Conservation (phyloP, 2,329 filamentous ascomycete species). For the Ascochyta pisi region DNA sequence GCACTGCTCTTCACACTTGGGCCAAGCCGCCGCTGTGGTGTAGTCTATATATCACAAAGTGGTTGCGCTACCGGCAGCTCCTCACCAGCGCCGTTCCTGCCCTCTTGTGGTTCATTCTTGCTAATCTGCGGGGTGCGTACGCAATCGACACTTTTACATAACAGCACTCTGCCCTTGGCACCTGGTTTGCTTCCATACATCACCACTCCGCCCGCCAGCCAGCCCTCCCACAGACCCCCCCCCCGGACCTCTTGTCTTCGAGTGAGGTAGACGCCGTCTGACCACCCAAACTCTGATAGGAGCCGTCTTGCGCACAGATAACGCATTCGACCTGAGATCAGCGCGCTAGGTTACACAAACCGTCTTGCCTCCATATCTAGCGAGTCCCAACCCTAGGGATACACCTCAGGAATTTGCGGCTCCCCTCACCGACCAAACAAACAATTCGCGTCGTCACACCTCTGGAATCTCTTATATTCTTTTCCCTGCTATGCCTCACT, state of each 20-base stretch:
- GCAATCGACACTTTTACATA: slow-evolving; percentile 16
- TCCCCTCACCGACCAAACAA: slow-evolving; percentile 34
- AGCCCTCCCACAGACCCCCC: background rate
- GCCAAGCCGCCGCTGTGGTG: slow-evolving; percentile 10
- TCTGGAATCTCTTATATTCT: slow-evolving; percentile 20
- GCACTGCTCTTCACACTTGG: slow-evolving; percentile 13
- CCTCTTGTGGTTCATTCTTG: slow-evolving; percentile 15
- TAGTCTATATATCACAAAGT: slow-evolving; percentile 20
- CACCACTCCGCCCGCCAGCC: slow-evolving; percentile 10
- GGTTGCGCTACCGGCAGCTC: slow-evolving; percentile 14
- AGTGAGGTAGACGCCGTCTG: slow-evolving; percentile 6
- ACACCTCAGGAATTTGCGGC: slow-evolving; percentile 33
- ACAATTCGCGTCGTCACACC: slow-evolving; percentile 14
- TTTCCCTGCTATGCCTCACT: slow-evolving; percentile 45
- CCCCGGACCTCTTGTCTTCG: slow-evolving; percentile 10
- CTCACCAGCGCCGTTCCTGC: slow-evolving; percentile 4
- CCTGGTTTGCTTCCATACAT: slow-evolving; percentile 10
- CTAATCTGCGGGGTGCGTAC: slow-evolving; percentile 3
- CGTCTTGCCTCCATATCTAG: slow-evolving; percentile 36
- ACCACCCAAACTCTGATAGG: slow-evolving; percentile 10
- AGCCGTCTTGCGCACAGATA: slow-evolving; percentile 22
- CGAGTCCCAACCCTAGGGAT: slow-evolving; percentile 24
- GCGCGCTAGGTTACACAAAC: slow-evolving; percentile 31
- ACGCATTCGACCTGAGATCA: slow-evolving; percentile 18
- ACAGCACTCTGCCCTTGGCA: slow-evolving; percentile 5